Evolutionary conservation across 2,329 filamentous ascomycete genomes (phyloP).

Genomic region (Canariomyces notabilis): DNA sequence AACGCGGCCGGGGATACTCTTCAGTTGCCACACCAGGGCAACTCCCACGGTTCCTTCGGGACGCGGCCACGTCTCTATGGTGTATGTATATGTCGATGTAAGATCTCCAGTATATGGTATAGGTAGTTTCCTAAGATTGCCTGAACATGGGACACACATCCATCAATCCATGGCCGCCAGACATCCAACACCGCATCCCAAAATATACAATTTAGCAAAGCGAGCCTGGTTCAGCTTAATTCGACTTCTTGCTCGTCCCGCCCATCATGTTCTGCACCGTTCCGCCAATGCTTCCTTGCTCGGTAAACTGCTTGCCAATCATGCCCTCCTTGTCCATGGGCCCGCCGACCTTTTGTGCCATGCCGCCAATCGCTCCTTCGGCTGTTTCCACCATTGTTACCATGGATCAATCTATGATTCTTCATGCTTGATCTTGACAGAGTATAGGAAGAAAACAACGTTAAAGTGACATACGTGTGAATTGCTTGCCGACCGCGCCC

Average conservation of each 20-base stretch:
- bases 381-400: constrained; percentile 26
- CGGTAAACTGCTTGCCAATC: constrained; percentile 52
- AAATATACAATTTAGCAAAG: no score
- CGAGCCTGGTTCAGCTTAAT: no score
- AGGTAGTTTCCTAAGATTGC: no score
- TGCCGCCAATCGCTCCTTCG: constrained; percentile 45
- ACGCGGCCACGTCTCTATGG: no score
- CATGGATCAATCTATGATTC: neutral
- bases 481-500: constrained; percentile 51
- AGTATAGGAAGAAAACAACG: neutral
- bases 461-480: constrained; percentile 38
- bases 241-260: constrained; percentile 29
- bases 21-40: no score
- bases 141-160: no score
- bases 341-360: constrained; percentile 46
- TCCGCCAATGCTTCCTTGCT: constrained; percentile 48
- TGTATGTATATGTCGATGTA: no score
- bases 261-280: constrained; percentile 44
- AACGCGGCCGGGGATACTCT: no score
- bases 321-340: constrained; percentile 46
- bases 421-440: neutral
- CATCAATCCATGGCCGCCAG: no score
- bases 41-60: no score
- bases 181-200: no score
- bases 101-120: no score